Evolutionary conservation across 2,329 filamentous ascomycete genomes (phyloP), one percentile per base, ranked within the genome.

Genomic region (Aspergillus tanneri): DNA sequence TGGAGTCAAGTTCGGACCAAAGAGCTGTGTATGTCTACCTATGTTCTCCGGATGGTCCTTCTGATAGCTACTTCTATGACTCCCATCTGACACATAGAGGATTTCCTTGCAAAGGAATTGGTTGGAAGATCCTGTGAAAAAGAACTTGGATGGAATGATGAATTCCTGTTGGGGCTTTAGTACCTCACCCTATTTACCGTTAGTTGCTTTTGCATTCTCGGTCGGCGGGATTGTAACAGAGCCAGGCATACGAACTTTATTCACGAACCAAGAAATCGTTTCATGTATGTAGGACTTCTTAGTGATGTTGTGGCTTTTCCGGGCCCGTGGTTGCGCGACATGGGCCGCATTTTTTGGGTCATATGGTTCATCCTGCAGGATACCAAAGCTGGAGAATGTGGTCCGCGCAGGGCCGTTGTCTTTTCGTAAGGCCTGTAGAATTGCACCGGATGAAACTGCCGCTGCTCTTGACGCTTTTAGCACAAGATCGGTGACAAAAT

Each of bases 351-450:
- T 37, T 8, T 50, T 47, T 9, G 40, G 34, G 9, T 55, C 44
- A 21, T 53, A 62, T 2, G 23, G 44, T 28, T 62, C 55, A 11
- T 38, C 53, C 11, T 49, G 51, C 19, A 61, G 44, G 42, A 65
- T 51, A 18, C 63, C 64, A 40, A 63, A 68, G 51, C 65, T 68
- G 21, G 56, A 62, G 25, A 54, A 53, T 5, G 55, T 57, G 10
- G 58, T 54, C 42, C 62, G 49, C 9, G 38, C 48, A 0, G 64
- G 65, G 1, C 63, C 64, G 11, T 52, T 25, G 22, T 60, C 54
- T 51, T 64, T 66, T 41, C 62, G 59, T 19, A 66, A 43, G 7
- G 64, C 64, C 18, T 63, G 53, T 8, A 66, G 55, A 16, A 67
- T 57, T 16, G 62, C 64, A 16, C 65, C 64, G 19, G 54, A 57